Evolutionary conservation across 345 rosid species (phyloP).

Genomic region (Eucalyptus marginata): DNA sequence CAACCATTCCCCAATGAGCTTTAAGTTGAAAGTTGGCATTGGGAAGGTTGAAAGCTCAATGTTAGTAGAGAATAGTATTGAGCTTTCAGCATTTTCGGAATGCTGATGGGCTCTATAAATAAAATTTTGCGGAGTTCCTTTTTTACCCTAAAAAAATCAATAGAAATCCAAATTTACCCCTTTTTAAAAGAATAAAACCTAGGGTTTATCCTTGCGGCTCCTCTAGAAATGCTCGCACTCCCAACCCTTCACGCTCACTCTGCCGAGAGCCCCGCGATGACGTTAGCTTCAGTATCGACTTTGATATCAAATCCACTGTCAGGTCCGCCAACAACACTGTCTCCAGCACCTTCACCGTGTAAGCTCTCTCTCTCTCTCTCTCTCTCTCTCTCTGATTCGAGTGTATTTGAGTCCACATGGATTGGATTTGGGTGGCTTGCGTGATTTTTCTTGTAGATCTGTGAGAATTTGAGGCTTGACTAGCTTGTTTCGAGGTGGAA

Average conservation of each 20-base stretch:
- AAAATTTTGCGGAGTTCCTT: neutral
- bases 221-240: neutral
- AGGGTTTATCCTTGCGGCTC: neutral
- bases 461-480: neutral
- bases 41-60: neutral
- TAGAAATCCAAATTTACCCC: neutral
- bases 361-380: conserved; percentile 2
- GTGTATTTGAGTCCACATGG: neutral
- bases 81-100: accelerated
- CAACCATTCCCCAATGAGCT: too few species aligned
- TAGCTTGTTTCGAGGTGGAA: neutral
- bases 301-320: conserved; percentile 72
- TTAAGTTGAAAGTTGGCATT: neutral
- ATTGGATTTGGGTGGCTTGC: neutral
- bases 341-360: conserved; percentile 68
- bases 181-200: too few species aligned
- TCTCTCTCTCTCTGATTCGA: neutral
- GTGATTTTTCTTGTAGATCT: neutral
- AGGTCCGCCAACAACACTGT: conserved; percentile 62
- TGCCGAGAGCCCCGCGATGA: conserved; percentile 13
- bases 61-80: too few species aligned
- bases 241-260: neutral
- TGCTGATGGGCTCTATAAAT: too few species aligned
- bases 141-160: neutral
- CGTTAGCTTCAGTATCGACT: conserved; percentile 19